A percentile compares a stretch with the other conserved stretches of the same genome.
Conservation (phyloP, 1,284 basidiomycete genomes). For the Heliocybe sulcata region DNA sequence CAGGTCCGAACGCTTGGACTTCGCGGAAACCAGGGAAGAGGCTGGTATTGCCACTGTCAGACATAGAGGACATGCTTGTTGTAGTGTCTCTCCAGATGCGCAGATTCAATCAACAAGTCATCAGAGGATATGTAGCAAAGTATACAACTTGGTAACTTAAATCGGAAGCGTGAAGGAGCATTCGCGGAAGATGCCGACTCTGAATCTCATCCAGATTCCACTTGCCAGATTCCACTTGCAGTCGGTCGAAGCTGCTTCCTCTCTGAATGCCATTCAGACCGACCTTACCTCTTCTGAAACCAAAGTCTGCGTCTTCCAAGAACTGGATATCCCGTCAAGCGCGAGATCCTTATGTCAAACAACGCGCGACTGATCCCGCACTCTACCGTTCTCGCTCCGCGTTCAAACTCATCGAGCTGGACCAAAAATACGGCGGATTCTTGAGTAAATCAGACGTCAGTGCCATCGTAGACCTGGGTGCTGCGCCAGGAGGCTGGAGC, state of each 20-base stretch:
- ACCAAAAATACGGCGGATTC: slow-evolving; percentile 44
- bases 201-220: no score
- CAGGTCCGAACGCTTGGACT: slow-evolving; percentile 50
- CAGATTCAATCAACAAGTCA: no score
- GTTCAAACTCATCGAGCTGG: slow-evolving; percentile 78
- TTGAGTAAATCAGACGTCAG: slow-evolving; percentile 43
- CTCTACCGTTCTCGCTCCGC: slow-evolving; percentile 74
- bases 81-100: no score
- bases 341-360: slow-evolving; percentile 62
- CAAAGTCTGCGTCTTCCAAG: background rate
- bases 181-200: no score
- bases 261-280: background rate
- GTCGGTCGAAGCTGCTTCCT: no score
- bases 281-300: background rate
- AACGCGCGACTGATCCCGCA: slow-evolving; percentile 35
- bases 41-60: slow-evolving; percentile 1
- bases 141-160: no score
- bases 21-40: slow-evolving; percentile 49
- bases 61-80: slow-evolving; percentile 5
- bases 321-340: slow-evolving; percentile 56
- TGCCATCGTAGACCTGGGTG: slow-evolving; percentile 77
- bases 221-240: no score
- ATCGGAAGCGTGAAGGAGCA: no score
- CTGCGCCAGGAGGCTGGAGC: slow-evolving; percentile 86
- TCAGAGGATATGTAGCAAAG: no score